Percentiles rank a stretch among this genome's conserved stretches.
phyloP scores from a whole-genome alignment of 2,329 filamentous ascomycete species.

The Fonsecaea nubica region DNA sequence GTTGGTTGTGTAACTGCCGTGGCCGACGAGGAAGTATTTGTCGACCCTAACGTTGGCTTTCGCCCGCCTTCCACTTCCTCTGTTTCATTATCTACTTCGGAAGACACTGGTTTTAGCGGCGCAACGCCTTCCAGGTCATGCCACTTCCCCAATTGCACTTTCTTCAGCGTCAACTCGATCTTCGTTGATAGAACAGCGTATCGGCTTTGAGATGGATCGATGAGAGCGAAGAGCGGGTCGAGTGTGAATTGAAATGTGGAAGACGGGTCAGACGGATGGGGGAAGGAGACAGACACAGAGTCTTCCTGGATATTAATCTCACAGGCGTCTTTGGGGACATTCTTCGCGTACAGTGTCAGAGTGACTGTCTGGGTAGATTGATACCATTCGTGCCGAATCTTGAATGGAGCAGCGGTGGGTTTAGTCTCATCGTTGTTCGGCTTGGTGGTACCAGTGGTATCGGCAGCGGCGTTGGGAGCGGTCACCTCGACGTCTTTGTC shows the following conservation, averaged over 20 bases:
- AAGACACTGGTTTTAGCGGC: constrained; percentile 36
- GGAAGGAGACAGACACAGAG: constrained; percentile 65
- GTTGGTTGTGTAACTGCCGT: constrained; percentile 27
- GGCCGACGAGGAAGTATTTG: constrained; percentile 29
- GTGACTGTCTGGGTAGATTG: constrained; percentile 67
- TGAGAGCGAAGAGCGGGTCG: constrained; percentile 69
- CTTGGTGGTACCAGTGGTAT: constrained; percentile 11
- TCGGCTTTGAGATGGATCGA: constrained; percentile 67
- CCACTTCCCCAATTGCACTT: constrained; percentile 74
- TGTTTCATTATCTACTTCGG: constrained; percentile 23
- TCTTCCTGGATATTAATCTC: constrained; percentile 39
- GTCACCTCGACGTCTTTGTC: not conserved
- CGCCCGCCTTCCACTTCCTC: constrained; percentile 39
- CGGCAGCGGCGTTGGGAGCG: constrained; percentile 1
- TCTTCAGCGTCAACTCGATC: constrained; percentile 76
- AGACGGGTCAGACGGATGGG: constrained; percentile 56
- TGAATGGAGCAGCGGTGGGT: constrained; percentile 56
- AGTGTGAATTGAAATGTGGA: constrained; percentile 67
- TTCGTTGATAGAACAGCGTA: constrained; percentile 76
- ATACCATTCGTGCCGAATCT: constrained; percentile 73
- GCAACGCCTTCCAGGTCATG: constrained; percentile 59
- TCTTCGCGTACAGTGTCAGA: constrained; percentile 70
- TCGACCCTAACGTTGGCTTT: constrained; percentile 8
- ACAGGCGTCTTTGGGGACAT: constrained; percentile 49
- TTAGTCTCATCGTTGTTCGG: not conserved